Percentiles rank a stretch among this genome's conserved stretches.
Evolutionary conservation across 1,139 yeast genomes (phyloP).

Genomic region (Lodderomyces pseudojiufengensis): DNA sequence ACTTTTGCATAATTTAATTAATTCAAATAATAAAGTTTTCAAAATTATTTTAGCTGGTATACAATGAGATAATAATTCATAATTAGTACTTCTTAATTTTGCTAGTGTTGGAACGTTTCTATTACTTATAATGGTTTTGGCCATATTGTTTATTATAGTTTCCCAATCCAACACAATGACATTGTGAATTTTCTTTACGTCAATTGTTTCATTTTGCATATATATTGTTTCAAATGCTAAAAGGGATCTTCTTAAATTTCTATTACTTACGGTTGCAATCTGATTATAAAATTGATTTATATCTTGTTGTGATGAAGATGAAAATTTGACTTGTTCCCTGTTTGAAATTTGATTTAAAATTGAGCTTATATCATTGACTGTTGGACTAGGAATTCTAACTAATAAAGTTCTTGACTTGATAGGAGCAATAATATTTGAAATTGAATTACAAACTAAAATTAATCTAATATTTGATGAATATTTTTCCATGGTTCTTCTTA

Average conservation of each 20-base stretch:
- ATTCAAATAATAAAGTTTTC: conserved; percentile 59
- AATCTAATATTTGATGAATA: conserved; percentile 84
- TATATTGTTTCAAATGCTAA: conserved; percentile 81
- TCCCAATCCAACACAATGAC: conserved; percentile 78
- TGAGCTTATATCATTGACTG: conserved; percentile 48
- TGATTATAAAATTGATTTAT: conserved; percentile 40
- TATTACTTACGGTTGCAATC: conserved; percentile 54
- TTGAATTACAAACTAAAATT: conserved; percentile 80
- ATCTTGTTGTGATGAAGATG: conserved; percentile 33
- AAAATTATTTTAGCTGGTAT: conserved; percentile 81
- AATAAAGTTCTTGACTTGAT: conserved; percentile 88
- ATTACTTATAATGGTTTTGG: conserved; percentile 54
- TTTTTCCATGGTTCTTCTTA: conserved; percentile 97
- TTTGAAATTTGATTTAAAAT: conserved; percentile 55
- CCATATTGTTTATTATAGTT: conserved; percentile 62
- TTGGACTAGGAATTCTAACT: conserved; percentile 83
- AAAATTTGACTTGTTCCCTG: conserved; percentile 52
- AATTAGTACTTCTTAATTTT: conserved; percentile 67
- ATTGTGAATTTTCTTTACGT: conserved; percentile 27
- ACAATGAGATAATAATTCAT: conserved; percentile 88
- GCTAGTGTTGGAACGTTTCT: conserved; percentile 72
- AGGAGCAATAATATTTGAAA: conserved; percentile 90
- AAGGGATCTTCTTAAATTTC: conserved; percentile 76
- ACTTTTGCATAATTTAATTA: conserved; percentile 30
- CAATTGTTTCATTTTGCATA: conserved; percentile 62